These are phyloP conservation scores for Silene latifolia DNA, from an alignment of 148 eudicot species.

Conservation along the genomic window DNA sequence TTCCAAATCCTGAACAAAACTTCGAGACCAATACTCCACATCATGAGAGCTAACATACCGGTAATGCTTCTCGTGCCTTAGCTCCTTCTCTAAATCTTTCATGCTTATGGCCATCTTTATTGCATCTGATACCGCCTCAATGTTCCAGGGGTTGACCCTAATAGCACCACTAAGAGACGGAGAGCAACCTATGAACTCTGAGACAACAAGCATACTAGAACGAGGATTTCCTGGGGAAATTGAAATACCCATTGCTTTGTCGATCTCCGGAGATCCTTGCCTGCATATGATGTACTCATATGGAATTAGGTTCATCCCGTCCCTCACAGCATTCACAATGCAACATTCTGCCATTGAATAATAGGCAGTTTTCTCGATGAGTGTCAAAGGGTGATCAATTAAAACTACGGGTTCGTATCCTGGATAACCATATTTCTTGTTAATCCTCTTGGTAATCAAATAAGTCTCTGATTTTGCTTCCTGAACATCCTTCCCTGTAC, in stretches of 20 bases:
- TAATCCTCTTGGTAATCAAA: conserved; percentile 41
- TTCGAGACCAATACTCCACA: conserved; percentile 66
- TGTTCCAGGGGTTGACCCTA: conserved; percentile 71
- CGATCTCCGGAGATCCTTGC: conserved; percentile 49
- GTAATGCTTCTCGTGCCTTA: conserved; percentile 65
- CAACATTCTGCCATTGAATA: conserved; percentile 72
- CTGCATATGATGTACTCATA: conserved; percentile 66
- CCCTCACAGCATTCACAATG: conserved; percentile 76
- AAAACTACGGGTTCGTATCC: conserved; percentile 53
- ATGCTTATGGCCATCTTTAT: conserved; percentile 39
- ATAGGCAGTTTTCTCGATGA: conserved; percentile 61
- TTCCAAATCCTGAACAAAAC: conserved; percentile 61
- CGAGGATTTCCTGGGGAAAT: conserved; percentile 27
- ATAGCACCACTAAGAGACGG: conserved; percentile 82
- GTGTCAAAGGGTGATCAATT: conserved; percentile 49
- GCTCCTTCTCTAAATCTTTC: conserved; percentile 43
- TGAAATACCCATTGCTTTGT: conserved; percentile 33
- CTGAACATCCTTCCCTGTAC: conserved; percentile 61
- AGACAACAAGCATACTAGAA: conserved; percentile 60
- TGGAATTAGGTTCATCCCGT: conserved; percentile 69
- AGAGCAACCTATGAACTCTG: conserved; percentile 75
- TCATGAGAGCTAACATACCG: conserved; percentile 71
- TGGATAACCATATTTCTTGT: conserved; percentile 36
- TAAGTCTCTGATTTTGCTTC: conserved; percentile 59
- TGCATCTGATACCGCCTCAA: conserved; percentile 60